Conservation (phyloP, 1,284 basidiomycete species). For the Tetrapyrgos nigripes region DNA sequence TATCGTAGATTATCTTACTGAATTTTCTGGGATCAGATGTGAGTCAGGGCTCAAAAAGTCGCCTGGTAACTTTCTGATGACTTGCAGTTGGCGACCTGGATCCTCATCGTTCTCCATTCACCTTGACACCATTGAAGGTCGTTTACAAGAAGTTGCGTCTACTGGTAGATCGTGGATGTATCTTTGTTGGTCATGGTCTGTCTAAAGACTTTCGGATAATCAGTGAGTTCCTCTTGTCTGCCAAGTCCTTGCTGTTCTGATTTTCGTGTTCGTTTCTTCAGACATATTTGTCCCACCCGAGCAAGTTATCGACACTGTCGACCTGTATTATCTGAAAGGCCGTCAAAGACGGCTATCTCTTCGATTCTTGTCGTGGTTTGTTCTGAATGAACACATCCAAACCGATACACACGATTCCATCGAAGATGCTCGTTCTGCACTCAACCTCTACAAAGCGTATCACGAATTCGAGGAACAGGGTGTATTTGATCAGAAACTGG, state of each 20-base stretch:
- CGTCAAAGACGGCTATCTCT: conserved; percentile 90
- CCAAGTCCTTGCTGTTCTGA: conserved; percentile 1
- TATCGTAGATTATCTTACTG: conserved; percentile 96
- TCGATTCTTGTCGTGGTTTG: conserved; percentile 94
- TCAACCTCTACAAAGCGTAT: conserved; percentile 88
- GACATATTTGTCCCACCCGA: conserved; percentile 96
- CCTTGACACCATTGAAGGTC: conserved; percentile 92
- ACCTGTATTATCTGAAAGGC: conserved; percentile 86
- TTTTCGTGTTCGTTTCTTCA: conserved; percentile 35
- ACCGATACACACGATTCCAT: conserved; percentile 96
- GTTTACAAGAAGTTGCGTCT: conserved; percentile 98
- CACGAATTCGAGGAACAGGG: conserved; percentile 80
- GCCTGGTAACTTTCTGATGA: neutral
- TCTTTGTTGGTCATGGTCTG: conserved; percentile 98
- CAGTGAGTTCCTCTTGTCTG: conserved; percentile 64
- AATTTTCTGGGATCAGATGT: conserved; percentile 96
- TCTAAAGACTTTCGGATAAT: conserved; percentile 99
- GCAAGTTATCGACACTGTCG: conserved; percentile 97
- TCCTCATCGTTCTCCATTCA: conserved; percentile 82
- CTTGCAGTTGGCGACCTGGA: conserved; percentile 88
- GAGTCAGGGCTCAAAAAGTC: conserved; percentile 29
- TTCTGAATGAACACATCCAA: conserved; percentile 92
- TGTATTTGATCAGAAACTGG: conserved; percentile 88
- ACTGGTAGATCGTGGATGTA: conserved; percentile 93
- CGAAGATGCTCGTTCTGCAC: conserved; percentile 90